A percentile compares a stretch with the other conserved stretches of the same genome.
Evolutionary conservation across 2,329 filamentous ascomycete genomes (phyloP).

Genomic region (Dactylellina cionopaga): DNA sequence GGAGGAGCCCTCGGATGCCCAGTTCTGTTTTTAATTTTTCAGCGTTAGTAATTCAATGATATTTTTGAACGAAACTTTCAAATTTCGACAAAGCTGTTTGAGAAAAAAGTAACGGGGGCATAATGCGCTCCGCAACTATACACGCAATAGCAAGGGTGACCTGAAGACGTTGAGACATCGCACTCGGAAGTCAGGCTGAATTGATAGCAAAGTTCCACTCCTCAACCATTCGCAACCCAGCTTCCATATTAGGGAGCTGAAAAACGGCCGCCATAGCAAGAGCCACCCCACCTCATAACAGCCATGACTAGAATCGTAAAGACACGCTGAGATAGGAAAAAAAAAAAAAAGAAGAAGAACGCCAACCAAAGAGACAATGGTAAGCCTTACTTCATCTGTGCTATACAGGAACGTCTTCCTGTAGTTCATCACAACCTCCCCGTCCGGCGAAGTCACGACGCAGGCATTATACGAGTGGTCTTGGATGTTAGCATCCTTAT

Average conservation of each 20-base stretch:
- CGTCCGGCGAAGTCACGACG: conserved; percentile 69
- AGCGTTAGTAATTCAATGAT: neutral
- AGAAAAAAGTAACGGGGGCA: too few species aligned
- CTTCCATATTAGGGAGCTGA: conserved; percentile 58
- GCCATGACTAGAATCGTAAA: too few species aligned
- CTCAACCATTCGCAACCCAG: too few species aligned
- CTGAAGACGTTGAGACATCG: too few species aligned
- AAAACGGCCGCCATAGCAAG: conserved; percentile 70
- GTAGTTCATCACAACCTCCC: conserved; percentile 71
- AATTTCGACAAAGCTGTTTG: too few species aligned
- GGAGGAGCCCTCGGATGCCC: conserved; percentile 60
- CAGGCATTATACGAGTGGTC: conserved; percentile 59
- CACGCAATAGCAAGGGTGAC: too few species aligned
- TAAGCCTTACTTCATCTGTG: conserved; percentile 71
- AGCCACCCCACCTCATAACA: conserved; percentile 63
- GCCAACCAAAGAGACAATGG: conserved; percentile 66
- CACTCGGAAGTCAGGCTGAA: too few species aligned
- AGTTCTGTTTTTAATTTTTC: conserved; percentile 52
- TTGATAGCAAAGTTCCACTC: too few species aligned
- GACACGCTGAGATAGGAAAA: conserved; percentile 46
- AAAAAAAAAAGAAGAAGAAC: conserved; percentile 58
- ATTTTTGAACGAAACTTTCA: too few species aligned
- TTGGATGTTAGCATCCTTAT: conserved; percentile 29
- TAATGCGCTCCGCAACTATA: too few species aligned
- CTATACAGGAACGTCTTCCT: conserved; percentile 70